Evolutionary conservation across 1,139 yeast genomes (phyloP), one percentile per base, ranked within the genome.

Genomic region (Diutina rugosa): DNA sequence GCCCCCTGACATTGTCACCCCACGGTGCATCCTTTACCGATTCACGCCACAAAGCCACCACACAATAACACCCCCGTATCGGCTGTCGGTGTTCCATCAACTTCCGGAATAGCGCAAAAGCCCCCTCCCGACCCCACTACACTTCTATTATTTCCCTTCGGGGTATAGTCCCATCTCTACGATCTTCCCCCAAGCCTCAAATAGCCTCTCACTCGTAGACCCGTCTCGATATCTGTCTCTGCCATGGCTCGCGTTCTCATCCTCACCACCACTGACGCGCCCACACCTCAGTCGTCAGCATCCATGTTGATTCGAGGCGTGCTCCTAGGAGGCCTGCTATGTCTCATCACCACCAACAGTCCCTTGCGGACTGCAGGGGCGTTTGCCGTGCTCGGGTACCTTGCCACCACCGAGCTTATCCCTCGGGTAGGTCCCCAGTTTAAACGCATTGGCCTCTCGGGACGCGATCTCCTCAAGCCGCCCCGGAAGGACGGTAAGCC

Each of bases 381-480:
- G 5, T 85, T 90, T 66, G 77, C 86, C 2, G 69, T 85, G 2
- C 62, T 86, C 14, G 96, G 95, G 0, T 87, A 81, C 65, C 68
- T 79, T 10, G 72, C 77, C 45, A 84, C 91, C 4, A 71, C 74
- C 58, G 69, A 72, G 57, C 67, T 90, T 61, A 84, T 90, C 46
- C 97, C 97, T 0, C 70, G 76, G 46, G 78, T 87, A 16, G 78
- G 85, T 0, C 77, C 81, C 0, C 77, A 84, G 56, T 90, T 95
- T 68, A 78, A 87, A 46, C 78, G 79, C 58, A 82, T 87, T 52
- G 99, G 99, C 0, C 76, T 93, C 29, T 81, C 75, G 60, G 99
- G 99, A 7, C 82, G 78, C 61, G 99, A 93, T 66, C 64, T 90
- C 67, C 84, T 90, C 56, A 93, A 93, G 67, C 78, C 76, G n/a